Evolutionary conservation across 164 flowering plant genomes (phyloP).

Genomic region (Umbilicus rupestris): DNA sequence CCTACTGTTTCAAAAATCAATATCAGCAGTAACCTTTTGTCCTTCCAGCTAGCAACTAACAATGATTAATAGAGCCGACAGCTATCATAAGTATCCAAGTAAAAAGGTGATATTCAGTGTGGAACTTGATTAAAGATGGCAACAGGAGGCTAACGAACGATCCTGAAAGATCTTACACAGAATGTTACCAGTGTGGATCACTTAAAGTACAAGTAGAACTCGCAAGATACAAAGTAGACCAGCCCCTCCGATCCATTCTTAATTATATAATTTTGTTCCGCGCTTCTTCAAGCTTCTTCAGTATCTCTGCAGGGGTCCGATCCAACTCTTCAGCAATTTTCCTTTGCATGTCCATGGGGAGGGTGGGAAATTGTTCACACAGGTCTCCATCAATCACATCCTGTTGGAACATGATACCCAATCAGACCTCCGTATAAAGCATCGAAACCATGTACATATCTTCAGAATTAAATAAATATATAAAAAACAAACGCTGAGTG

Average conservation of each 20-base stretch:
- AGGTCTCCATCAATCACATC: conserved; percentile 99
- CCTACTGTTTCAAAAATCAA: too few species aligned
- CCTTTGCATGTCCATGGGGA: conserved; percentile 82
- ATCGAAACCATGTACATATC: background rate
- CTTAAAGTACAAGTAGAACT: too few species aligned
- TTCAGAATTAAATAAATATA: background rate
- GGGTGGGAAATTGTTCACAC: conserved; percentile 92
- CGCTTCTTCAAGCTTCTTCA: conserved; percentile 91
- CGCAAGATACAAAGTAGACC: background rate
- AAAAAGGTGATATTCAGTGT: too few species aligned
- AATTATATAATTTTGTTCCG: conserved; percentile 75
- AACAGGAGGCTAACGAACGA: too few species aligned
- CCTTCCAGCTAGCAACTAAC: too few species aligned
- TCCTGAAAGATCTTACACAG: too few species aligned
- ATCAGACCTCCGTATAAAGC: background rate
- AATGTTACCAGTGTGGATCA: too few species aligned
- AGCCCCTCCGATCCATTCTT: conserved; percentile 6
- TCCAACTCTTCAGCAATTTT: conserved; percentile 98
- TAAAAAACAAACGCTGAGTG: too few species aligned
- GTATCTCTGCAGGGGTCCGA: conserved; percentile 92
- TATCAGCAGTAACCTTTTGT: too few species aligned
- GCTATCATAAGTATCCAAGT: too few species aligned
- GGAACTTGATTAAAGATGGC: too few species aligned
- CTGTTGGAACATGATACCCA: conserved; percentile 30
- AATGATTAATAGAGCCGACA: too few species aligned